A percentile compares a stretch with the other conserved stretches of the same genome.
Evolutionary conservation across 2,329 filamentous ascomycete species (phyloP).

Genomic region (Sporothrix luriei): DNA sequence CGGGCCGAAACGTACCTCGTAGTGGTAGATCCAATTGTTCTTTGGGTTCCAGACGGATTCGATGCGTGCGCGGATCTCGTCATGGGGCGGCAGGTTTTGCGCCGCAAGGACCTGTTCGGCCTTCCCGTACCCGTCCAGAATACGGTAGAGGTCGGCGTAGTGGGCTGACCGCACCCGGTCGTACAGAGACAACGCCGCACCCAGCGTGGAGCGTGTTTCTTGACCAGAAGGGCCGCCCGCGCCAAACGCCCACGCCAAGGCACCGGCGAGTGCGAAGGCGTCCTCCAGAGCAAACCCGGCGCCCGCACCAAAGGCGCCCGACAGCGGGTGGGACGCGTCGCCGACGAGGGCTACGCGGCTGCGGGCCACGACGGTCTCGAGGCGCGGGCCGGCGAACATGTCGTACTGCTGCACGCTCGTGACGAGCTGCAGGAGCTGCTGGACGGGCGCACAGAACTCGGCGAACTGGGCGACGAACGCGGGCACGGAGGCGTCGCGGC

Average conservation of each 20-base stretch:
- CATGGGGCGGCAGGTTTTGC: neutral
- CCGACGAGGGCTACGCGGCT: constrained; percentile 54
- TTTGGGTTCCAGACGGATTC: constrained; percentile 8
- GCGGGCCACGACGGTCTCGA: constrained; percentile 30
- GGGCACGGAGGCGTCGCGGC: constrained; percentile 33
- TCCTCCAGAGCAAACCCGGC: constrained; percentile 31
- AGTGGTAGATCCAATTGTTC: constrained; percentile 30
- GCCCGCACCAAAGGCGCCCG: constrained; percentile 29
- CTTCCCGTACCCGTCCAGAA: constrained; percentile 22
- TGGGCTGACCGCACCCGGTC: constrained; percentile 29
- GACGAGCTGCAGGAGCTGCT: constrained; percentile 38
- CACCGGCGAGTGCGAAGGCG: constrained; percentile 11
- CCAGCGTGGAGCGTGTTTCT: neutral
- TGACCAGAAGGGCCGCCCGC: no score
- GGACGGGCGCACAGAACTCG: constrained; percentile 41
- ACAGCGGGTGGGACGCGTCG: constrained; percentile 55
- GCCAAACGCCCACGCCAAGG: constrained; percentile 24
- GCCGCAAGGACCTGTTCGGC: neutral
- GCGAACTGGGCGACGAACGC: constrained; percentile 36
- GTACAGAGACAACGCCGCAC: constrained; percentile 14
- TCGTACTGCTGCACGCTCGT: constrained; percentile 28
- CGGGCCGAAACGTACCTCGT: constrained; percentile 21
- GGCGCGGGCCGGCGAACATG: constrained; percentile 30
- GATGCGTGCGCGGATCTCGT: constrained; percentile 27
- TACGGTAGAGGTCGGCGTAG: constrained; percentile 25